Evolutionary conservation across 768 basidiomycete genomes (phyloP).

Genomic region (Suillus hirtellus): DNA sequence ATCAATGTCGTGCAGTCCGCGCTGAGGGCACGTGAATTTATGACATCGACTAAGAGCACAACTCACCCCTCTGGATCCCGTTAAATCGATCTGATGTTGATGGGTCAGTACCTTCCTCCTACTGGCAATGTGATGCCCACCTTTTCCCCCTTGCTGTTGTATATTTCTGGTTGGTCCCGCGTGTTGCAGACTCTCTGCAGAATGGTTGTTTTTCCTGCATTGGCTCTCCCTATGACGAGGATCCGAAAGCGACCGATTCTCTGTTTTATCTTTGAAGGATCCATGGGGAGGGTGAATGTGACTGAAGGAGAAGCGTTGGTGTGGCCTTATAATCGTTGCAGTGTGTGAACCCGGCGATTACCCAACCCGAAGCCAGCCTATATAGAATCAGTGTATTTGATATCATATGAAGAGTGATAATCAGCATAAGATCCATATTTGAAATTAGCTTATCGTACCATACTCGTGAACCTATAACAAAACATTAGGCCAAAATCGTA

Average conservation of each 20-base stretch:
- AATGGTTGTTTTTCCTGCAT: slow-evolving; percentile 44
- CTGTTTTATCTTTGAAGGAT: slow-evolving; percentile 1
- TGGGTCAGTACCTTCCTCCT: not conserved
- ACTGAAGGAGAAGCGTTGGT: not conserved
- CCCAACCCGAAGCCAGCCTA: not conserved
- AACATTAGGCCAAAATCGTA: too few relatives aligned
- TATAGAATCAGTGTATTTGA: too few relatives aligned
- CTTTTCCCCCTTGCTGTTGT: slow-evolving; percentile 19
- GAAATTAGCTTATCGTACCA: too few relatives aligned
- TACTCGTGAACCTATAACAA: too few relatives aligned
- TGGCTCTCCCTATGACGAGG: slow-evolving; percentile 42
- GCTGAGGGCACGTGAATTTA: not conserved
- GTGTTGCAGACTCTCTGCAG: slow-evolving; percentile 39
- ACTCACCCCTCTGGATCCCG: slow-evolving; percentile 5
- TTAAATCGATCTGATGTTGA: slow-evolving; percentile 10
- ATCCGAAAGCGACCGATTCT: slow-evolving; percentile 33
- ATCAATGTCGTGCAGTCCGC: slow-evolving; percentile 20
- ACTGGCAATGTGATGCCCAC: slow-evolving; percentile 11
- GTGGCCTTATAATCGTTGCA: not conserved
- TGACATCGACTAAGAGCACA: not conserved
- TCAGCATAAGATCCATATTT: too few relatives aligned
- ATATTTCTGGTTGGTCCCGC: slow-evolving; percentile 32
- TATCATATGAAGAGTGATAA: too few relatives aligned
- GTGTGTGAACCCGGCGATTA: not conserved
- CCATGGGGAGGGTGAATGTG: not conserved